Evolutionary conservation across 305 asterid species (phyloP).

Genomic region (Fraxinus baroniana): DNA sequence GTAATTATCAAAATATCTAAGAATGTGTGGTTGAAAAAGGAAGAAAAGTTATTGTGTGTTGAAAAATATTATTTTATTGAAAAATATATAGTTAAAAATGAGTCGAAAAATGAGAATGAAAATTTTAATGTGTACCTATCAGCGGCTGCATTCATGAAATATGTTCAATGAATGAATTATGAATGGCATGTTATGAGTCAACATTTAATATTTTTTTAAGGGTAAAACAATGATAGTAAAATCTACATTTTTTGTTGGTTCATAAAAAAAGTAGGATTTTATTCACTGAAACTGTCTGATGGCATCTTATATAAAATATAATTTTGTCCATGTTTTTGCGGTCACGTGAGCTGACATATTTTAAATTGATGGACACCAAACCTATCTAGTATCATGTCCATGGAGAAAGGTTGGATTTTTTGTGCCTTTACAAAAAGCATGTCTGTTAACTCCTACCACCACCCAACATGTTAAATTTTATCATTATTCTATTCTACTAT

Average conservation of each 20-base stretch:
- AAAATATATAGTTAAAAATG: too few relatives aligned
- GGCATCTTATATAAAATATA: conserved; percentile 2
- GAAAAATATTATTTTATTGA: too few relatives aligned
- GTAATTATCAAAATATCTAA: neutral
- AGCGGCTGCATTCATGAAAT: neutral
- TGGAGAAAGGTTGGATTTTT: conserved; percentile 12
- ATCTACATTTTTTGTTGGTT: conserved; percentile 1
- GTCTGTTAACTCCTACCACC: conserved; percentile 19
- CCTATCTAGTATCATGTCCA: conserved; percentile 10
- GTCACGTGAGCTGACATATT: conserved; percentile 26
- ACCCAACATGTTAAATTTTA: conserved; percentile 18
- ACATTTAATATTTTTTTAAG: neutral
- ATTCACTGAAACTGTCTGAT: conserved; percentile 10
- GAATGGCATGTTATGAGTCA: neutral
- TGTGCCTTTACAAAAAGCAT: conserved; percentile 35
- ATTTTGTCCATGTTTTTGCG: conserved; percentile 5
- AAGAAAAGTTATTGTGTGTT: too few relatives aligned
- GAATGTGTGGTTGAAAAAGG: too few relatives aligned
- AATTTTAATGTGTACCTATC: too few relatives aligned
- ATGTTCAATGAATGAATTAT: too few relatives aligned
- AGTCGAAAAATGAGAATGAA: too few relatives aligned
- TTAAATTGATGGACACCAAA: neutral
- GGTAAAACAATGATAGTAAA: conserved; percentile 2
- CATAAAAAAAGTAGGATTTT: conserved; percentile 18
- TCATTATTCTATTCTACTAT: conserved; percentile 15